These are phyloP conservation scores for Rhizopogon rudus DNA, from an alignment of 768 basidiomycete species.

Conservation along the genomic window DNA sequence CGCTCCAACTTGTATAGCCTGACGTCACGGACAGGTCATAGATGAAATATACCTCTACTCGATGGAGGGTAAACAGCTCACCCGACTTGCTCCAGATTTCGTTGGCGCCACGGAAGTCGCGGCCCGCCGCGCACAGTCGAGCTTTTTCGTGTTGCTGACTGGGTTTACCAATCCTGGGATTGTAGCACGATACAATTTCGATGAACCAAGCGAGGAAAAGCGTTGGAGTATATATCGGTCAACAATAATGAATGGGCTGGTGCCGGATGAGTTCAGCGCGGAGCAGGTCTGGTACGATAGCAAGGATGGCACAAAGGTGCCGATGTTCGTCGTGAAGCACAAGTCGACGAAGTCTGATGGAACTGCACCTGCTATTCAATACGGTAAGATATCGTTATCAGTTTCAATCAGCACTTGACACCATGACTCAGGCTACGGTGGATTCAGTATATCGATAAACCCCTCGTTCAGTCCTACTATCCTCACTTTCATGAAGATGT, in stretches of 20 bases:
- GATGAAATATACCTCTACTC: conserved; percentile 76
- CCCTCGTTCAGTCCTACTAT: conserved; percentile 70
- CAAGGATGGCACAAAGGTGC: conserved; percentile 76
- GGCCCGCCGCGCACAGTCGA: conserved; percentile 46
- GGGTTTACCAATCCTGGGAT: conserved; percentile 74
- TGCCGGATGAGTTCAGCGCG: conserved; percentile 62
- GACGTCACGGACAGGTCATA: conserved; percentile 46
- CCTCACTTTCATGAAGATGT: conserved; percentile 69
- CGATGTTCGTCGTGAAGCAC: conserved; percentile 83
- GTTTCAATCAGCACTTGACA: background rate
- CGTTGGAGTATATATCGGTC: conserved; percentile 57
- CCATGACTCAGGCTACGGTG: conserved; percentile 61
- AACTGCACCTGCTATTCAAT: conserved; percentile 72
- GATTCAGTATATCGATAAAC: conserved; percentile 65
- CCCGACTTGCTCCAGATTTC: conserved; percentile 57
- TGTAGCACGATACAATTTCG: conserved; percentile 59
- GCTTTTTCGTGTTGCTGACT: conserved; percentile 59
- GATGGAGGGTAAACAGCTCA: conserved; percentile 44
- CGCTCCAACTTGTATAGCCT: background rate
- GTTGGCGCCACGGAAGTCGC: conserved; percentile 59
- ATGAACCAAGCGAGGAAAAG: conserved; percentile 31
- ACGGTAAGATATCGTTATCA: conserved; percentile 39
- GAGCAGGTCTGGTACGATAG: conserved; percentile 77
- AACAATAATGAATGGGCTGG: conserved; percentile 55
- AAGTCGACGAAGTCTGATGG: conserved; percentile 67